Conservation (phyloP, 495 filamentous ascomycete species). For the Symbiotaphrina buchneri region DNA sequence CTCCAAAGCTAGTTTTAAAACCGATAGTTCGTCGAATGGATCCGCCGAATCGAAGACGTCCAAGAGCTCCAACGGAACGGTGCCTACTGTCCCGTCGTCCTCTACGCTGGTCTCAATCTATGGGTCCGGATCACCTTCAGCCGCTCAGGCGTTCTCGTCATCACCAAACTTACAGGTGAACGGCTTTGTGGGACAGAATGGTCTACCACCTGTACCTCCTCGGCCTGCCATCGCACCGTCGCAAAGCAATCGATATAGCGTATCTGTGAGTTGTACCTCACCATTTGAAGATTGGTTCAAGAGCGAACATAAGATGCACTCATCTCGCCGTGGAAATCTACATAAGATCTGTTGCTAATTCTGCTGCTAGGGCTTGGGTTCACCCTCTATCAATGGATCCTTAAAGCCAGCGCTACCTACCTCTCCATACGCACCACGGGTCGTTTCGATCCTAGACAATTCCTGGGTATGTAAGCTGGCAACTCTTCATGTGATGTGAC, state of each 20-base stretch:
- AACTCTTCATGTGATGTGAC: slow-evolving; percentile 2
- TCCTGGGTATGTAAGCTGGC: slow-evolving; percentile 41
- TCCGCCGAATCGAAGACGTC: too few species aligned
- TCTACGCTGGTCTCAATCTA: slow-evolving; percentile 38
- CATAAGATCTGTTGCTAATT: background rate
- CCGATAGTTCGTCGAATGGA: slow-evolving; percentile 26
- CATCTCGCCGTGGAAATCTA: background rate
- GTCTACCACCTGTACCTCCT: slow-evolving; percentile 5
- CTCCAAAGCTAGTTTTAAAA: slow-evolving; percentile 25
- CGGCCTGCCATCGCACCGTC: slow-evolving; percentile 10
- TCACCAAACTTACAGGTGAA: background rate
- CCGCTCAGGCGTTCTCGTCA: slow-evolving; percentile 10
- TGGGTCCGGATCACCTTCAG: slow-evolving; percentile 15
- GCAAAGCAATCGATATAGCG: slow-evolving; percentile 16
- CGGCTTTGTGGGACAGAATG: background rate
- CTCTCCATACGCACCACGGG: slow-evolving; percentile 57
- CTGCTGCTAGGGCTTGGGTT: slow-evolving; percentile 16
- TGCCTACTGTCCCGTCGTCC: slow-evolving; percentile 31
- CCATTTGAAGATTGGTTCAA: too few species aligned
- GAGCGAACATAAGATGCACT: too few species aligned
- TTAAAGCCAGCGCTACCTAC: slow-evolving; percentile 27
- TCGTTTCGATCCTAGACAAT: slow-evolving; percentile 55
- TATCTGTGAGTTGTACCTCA: slow-evolving; percentile 12
- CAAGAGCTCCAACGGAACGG: slow-evolving; percentile 21
- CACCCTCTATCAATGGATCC: slow-evolving; percentile 26